A percentile compares a stretch with the other conserved stretches of the same genome.
Conservation (phyloP, 331 rosid species). For the Malus hybrid region DNA sequence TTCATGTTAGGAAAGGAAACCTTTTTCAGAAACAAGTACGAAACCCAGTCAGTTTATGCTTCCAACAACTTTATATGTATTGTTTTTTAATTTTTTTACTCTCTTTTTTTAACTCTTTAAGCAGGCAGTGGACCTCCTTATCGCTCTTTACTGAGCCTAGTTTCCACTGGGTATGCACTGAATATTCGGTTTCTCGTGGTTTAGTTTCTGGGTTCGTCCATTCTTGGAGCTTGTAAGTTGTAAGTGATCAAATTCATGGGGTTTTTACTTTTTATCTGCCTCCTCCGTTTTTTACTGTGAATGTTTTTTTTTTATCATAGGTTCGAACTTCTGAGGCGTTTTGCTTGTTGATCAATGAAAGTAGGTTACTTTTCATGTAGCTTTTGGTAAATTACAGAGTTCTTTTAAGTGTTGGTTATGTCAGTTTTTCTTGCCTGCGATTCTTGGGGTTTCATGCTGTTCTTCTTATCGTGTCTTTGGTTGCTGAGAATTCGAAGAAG, state of each 20-base stretch:
- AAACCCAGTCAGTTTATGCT: too few species aligned
- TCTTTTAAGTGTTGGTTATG: background rate
- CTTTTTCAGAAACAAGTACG: too few species aligned
- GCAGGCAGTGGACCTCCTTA: background rate
- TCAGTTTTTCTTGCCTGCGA: too few species aligned
- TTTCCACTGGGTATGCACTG: background rate
- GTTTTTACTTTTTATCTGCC: background rate
- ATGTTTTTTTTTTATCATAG: background rate
- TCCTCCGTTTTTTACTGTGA: background rate
- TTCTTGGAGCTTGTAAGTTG: background rate
- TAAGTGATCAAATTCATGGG: constrained; percentile 1
- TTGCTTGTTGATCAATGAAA: background rate
- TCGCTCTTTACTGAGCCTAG: background rate
- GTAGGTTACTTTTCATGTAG: too few species aligned
- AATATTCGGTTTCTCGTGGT: background rate
- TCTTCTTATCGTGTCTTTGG: background rate
- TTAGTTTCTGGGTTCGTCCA: background rate
- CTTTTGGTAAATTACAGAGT: background rate
- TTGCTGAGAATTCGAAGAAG: background rate
- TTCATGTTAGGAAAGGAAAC: too few species aligned
- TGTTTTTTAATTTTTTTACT: too few species aligned
- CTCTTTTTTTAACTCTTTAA: too few species aligned
- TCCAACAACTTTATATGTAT: too few species aligned
- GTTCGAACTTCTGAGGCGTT: background rate
- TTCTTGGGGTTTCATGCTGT: background rate